phyloP scores from a whole-genome alignment of 345 rosid genomes.

The Nephelium lappaceum region DNA sequence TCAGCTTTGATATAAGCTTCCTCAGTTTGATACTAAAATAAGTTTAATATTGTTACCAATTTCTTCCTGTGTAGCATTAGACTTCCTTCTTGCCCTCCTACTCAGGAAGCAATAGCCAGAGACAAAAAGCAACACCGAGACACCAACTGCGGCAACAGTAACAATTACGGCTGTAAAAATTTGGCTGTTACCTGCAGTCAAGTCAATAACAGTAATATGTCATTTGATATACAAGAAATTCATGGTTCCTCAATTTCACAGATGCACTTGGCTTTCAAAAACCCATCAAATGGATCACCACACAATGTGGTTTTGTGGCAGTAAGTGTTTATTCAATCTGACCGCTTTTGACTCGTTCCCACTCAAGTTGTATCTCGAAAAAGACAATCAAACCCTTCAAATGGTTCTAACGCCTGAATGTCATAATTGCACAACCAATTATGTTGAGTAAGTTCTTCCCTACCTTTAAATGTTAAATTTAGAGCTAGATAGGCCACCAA shows the following conservation, averaged over 20 bases:
- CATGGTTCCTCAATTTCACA: not conserved
- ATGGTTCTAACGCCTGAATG: conserved; percentile 32
- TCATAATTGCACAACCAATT: too few relatives aligned
- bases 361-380: too few relatives aligned
- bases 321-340: too few relatives aligned
- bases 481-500: too few relatives aligned
- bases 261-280: not conserved
- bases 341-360: too few relatives aligned
- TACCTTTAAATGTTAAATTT: not conserved
- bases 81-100: conserved; percentile 16
- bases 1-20: not conserved
- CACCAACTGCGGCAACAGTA: conserved; percentile 19
- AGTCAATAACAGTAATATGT: not conserved
- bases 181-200: conserved; percentile 1
- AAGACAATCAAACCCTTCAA: too few relatives aligned
- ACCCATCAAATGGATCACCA: too few relatives aligned
- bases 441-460: too few relatives aligned
- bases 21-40: not conserved
- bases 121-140: conserved; percentile 10
- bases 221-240: not conserved
- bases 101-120: conserved; percentile 1
- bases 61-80: conserved; percentile 9
- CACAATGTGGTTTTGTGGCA: too few relatives aligned
- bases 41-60: conserved; percentile 13
- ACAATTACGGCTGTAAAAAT: conserved; percentile 3